A percentile compares a stretch with the other conserved stretches of the same genome.
These are phyloP conservation scores for Aspergillus sp. DNA, from an alignment of 2,329 filamentous ascomycete species.

Conservation along the genomic window DNA sequence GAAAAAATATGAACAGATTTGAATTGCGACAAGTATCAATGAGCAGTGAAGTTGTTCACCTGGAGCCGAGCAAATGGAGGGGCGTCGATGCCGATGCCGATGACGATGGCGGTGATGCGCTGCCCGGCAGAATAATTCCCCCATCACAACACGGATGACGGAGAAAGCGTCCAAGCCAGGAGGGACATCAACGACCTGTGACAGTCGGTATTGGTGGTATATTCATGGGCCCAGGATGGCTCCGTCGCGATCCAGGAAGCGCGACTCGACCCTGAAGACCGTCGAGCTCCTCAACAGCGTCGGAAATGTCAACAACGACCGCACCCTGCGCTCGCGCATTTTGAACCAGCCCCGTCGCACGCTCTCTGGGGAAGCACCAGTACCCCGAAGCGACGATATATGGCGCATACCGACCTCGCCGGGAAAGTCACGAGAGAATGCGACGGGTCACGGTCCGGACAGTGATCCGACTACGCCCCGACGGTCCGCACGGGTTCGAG, in stretches of 20 bases:
- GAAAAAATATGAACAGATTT: no score
- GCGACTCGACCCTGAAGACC: conserved; percentile 7
- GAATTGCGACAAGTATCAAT: no score
- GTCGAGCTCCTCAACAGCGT: conserved; percentile 17
- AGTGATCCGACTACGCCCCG: conserved; percentile 5
- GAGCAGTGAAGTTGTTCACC: no score
- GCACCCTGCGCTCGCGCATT: conserved; percentile 3
- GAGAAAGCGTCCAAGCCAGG: no score
- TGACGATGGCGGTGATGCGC: no score
- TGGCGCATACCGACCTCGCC: conserved; percentile 6
- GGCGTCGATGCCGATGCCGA: no score
- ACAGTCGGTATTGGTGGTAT: no score
- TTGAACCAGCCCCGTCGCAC: not conserved
- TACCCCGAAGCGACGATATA: conserved; percentile 3
- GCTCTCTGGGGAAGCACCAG: not conserved
- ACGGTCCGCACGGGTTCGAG: conserved; percentile 6
- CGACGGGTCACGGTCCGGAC: not conserved
- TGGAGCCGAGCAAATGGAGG: not conserved
- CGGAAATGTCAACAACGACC: conserved; percentile 3
- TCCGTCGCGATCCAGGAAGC: conserved; percentile 9
- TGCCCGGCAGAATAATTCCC: no score
- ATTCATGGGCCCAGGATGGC: conserved; percentile 3
- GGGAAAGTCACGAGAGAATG: not conserved
- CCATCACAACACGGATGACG: no score
- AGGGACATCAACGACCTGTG: no score